These are phyloP conservation scores for Hymenoscyphus repandus DNA, from an alignment of 2,329 filamentous ascomycete genomes.

Conservation along the genomic window DNA sequence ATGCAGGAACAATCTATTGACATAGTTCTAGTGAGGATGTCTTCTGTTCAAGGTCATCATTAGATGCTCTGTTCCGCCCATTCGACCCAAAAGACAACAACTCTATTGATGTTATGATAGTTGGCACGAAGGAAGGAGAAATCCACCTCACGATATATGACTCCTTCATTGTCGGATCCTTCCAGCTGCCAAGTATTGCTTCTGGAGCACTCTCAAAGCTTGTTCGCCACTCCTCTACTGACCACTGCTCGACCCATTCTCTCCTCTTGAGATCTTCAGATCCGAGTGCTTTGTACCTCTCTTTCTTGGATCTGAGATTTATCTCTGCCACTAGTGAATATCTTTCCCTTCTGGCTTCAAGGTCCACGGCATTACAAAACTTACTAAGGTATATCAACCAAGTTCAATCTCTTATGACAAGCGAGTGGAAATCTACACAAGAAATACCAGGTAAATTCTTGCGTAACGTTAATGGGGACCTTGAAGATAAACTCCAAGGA, in stretches of 20 bases:
- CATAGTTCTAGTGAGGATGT: slow-evolving; percentile 28
- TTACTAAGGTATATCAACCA: slow-evolving; percentile 80
- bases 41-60: slow-evolving; percentile 30
- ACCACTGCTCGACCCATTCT: slow-evolving; percentile 68
- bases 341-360: slow-evolving; percentile 77
- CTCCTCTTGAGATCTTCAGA: slow-evolving; percentile 53
- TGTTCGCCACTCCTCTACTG: slow-evolving; percentile 63
- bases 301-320: slow-evolving; percentile 80
- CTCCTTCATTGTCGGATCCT: slow-evolving; percentile 71
- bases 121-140: slow-evolving; percentile 64
- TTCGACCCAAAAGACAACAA: slow-evolving; percentile 58
- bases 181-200: slow-evolving; percentile 41
- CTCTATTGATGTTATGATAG: slow-evolving; percentile 72
- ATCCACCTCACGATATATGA: slow-evolving; percentile 81
- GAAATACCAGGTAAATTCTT: slow-evolving; percentile 78
- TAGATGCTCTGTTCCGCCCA: slow-evolving; percentile 31
- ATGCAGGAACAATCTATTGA: slow-evolving; percentile 7
- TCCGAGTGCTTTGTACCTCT: slow-evolving; percentile 48
- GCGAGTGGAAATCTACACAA: slow-evolving; percentile 78
- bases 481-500: slow-evolving; percentile 60
- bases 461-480: slow-evolving; percentile 68
- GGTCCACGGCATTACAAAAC: slow-evolving; percentile 82
- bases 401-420: slow-evolving; percentile 69
- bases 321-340: slow-evolving; percentile 73
- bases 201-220: slow-evolving; percentile 29